Percentiles rank a stretch among this genome's conserved stretches.
Conservation (phyloP, 768 basidiomycete species). For the Lentinula guzmanii region DNA sequence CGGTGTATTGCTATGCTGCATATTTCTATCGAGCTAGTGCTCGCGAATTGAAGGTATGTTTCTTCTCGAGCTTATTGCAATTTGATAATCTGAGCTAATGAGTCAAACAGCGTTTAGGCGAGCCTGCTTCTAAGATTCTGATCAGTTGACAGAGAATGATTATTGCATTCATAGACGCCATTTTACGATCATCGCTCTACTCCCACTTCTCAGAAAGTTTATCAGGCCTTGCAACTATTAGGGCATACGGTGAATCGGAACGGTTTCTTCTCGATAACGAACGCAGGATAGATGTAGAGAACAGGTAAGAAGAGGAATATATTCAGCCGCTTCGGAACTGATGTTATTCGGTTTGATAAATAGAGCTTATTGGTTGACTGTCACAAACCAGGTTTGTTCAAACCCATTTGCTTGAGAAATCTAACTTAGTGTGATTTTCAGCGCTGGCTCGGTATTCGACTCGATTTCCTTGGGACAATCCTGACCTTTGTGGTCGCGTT, state of each 20-base stretch:
- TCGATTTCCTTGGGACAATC: conserved; percentile 76
- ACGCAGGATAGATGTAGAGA: conserved; percentile 76
- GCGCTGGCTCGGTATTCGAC: conserved; percentile 84
- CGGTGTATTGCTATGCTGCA: conserved; percentile 66
- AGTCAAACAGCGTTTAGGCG: conserved; percentile 45
- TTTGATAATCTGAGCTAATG: neutral
- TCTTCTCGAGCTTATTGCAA: neutral
- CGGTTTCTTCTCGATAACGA: conserved; percentile 77
- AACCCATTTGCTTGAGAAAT: neutral
- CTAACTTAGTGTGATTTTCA: conserved; percentile 17
- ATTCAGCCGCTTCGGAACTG: neutral
- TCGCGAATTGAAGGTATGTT: conserved; percentile 71
- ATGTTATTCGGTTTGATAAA: neutral
- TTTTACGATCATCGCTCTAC: conserved; percentile 83
- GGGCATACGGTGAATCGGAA: conserved; percentile 76
- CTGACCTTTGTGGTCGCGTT: conserved; percentile 77
- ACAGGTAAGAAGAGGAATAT: conserved; percentile 38
- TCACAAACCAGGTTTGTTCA: conserved; percentile 63
- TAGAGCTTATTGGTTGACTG: conserved; percentile 82
- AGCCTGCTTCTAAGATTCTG: neutral
- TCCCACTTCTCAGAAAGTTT: conserved; percentile 91
- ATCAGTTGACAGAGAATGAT: neutral
- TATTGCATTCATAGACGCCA: conserved; percentile 46
- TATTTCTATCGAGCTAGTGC: conserved; percentile 83
- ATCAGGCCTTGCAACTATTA: conserved; percentile 80